A percentile compares a stretch with the other conserved stretches of the same genome.
Conservation (phyloP, 1,284 basidiomycete species). For the Austroboletus olivaceoglutinosus region DNA sequence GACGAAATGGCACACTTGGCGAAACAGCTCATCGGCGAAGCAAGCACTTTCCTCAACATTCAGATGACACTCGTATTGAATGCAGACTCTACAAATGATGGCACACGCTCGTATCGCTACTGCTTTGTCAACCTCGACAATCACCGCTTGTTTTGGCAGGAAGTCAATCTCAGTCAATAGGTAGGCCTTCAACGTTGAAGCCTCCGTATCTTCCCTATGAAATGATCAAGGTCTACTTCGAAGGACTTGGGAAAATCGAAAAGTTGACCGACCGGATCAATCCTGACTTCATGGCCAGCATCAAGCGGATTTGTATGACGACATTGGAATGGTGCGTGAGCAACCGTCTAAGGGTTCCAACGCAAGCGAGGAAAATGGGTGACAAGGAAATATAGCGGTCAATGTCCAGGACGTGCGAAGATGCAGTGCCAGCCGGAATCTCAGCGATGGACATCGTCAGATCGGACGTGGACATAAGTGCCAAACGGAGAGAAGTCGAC, state of each 20-base stretch:
- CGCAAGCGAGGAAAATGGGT: slow-evolving; percentile 11
- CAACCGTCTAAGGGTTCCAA: slow-evolving; percentile 10
- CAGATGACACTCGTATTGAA: slow-evolving; percentile 18
- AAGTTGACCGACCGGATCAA: slow-evolving; percentile 7
- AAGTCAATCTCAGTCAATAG: slow-evolving; percentile 19
- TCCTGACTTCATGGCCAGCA: background rate
- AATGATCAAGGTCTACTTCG: slow-evolving; percentile 25
- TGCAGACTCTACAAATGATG: slow-evolving; percentile 1
- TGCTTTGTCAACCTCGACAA: background rate
- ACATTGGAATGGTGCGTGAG: slow-evolving; percentile 12
- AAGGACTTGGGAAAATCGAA: slow-evolving; percentile 17
- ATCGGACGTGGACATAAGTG: slow-evolving; percentile 25
- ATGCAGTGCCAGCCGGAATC: slow-evolving; percentile 18
- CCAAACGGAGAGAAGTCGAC: slow-evolving; percentile 30
- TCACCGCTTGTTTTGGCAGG: background rate
- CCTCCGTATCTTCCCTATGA: slow-evolving; percentile 29
- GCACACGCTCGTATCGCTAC: slow-evolving; percentile 2
- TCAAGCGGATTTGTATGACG: slow-evolving; percentile 21
- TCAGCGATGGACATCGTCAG: slow-evolving; percentile 9
- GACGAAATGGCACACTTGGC: background rate
- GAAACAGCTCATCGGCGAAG: background rate
- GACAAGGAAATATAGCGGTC: slow-evolving; percentile 16
- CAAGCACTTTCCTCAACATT: slow-evolving; percentile 3
- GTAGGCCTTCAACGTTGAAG: slow-evolving; percentile 26
- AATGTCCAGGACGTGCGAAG: slow-evolving; percentile 16